These are phyloP conservation scores for Sugiyamaella grinbergsii DNA, from an alignment of 1,139 yeast genomes.

Conservation along the genomic window DNA sequence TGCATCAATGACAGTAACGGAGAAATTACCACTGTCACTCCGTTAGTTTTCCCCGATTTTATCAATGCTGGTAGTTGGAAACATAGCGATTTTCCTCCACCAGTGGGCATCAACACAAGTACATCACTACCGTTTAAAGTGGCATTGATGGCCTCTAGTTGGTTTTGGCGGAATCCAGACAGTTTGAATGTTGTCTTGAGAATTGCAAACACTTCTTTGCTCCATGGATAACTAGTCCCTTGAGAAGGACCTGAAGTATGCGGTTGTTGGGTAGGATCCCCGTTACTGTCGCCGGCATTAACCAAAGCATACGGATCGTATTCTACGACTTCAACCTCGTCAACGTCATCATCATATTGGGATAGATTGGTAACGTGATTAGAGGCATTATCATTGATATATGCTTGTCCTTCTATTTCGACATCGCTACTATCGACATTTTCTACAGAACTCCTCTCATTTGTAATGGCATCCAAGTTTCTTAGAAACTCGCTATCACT, in stretches of 20 bases:
- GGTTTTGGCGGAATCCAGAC: slow-evolving; percentile 74
- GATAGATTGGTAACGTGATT: slow-evolving; percentile 3
- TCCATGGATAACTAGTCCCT: slow-evolving; percentile 49
- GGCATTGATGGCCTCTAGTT: slow-evolving; percentile 81
- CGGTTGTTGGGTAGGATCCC: not conserved
- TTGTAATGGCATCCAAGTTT: slow-evolving; percentile 2
- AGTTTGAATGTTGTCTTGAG: slow-evolving; percentile 65
- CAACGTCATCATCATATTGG: slow-evolving; percentile 14
- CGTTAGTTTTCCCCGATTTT: slow-evolving; percentile 68
- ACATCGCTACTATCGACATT: slow-evolving; percentile 2
- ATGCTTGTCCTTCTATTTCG: not conserved
- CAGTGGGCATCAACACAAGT: slow-evolving; percentile 97
- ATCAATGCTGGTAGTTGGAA: slow-evolving; percentile 93
- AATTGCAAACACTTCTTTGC: slow-evolving; percentile 62
- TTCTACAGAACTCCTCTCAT: not conserved
- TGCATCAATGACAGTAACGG: slow-evolving; percentile 97
- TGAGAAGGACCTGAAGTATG: not conserved
- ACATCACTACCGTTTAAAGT: slow-evolving; percentile 82
- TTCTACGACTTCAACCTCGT: slow-evolving; percentile 12
- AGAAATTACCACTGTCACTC: slow-evolving; percentile 89
- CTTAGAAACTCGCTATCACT: slow-evolving; percentile 3
- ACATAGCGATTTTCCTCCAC: slow-evolving; percentile 97
- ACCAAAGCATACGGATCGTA: slow-evolving; percentile 12
- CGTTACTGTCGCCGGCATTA: not conserved
- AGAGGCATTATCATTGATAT: not conserved